Conservation (phyloP, 1,284 basidiomycete species). For the Leccinum pachyderme region DNA sequence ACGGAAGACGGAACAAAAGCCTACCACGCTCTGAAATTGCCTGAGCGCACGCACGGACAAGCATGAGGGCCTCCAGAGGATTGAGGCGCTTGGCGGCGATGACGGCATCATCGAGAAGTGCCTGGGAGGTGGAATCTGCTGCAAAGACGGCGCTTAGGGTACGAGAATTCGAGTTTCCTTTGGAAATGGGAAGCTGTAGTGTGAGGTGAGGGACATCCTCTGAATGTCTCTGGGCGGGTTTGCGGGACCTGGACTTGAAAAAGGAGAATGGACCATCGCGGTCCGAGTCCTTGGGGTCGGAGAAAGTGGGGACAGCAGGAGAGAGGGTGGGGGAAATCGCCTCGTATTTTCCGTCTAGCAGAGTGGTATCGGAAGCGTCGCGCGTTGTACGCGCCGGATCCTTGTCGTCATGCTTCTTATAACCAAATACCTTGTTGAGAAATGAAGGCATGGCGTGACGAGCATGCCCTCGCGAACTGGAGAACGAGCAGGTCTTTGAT, state of each 20-base stretch:
- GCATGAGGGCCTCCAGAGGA: constrained; percentile 56
- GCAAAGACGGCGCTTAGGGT: constrained; percentile 59
- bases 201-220: constrained; percentile 51
- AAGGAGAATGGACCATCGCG: constrained; percentile 45
- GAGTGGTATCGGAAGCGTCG: constrained; percentile 37
- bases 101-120: constrained; percentile 47
- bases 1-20: constrained; percentile 11
- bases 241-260: constrained; percentile 48
- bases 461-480: constrained; percentile 15
- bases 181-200: constrained; percentile 53
- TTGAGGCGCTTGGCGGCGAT: constrained; percentile 57
- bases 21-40: constrained; percentile 61
- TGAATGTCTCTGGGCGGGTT: constrained; percentile 16
- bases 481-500: constrained; percentile 5
- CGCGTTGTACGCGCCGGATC: constrained; percentile 36
- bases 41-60: constrained; percentile 63
- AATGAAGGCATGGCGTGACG: constrained; percentile 61
- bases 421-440: constrained; percentile 72
- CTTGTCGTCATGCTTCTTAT: constrained; percentile 63
- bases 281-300: constrained; percentile 35
- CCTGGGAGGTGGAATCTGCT: constrained; percentile 47
- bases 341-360: constrained; percentile 74
- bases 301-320: constrained; percentile 45
- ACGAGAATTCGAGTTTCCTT: constrained; percentile 45
- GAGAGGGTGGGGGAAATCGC: constrained; percentile 56